phyloP scores from a whole-genome alignment of 2,329 filamentous ascomycete species.

The Monascus ruber region DNA sequence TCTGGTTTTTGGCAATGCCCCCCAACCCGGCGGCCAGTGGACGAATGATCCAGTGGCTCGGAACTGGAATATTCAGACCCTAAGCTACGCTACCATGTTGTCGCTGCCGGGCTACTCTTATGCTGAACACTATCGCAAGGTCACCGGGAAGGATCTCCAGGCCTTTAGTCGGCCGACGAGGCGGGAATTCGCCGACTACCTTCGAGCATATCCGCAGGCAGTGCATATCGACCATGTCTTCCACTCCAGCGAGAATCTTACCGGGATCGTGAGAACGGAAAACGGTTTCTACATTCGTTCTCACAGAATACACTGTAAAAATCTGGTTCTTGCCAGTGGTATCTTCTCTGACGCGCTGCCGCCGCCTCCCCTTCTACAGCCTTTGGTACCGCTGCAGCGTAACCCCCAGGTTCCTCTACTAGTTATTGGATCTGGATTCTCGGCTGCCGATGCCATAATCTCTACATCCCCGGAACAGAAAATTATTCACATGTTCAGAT shows the following conservation, averaged over 20 bases:
- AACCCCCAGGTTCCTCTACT: conserved; percentile 33
- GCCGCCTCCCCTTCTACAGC: conserved; percentile 38
- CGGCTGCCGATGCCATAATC: conserved; percentile 50
- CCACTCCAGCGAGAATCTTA: conserved; percentile 30
- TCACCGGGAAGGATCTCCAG: conserved; percentile 31
- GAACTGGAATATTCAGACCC: conserved; percentile 45
- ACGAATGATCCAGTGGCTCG: conserved; percentile 41
- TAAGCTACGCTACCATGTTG: conserved; percentile 53
- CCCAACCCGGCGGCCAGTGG: conserved; percentile 48
- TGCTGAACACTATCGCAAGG: conserved; percentile 38
- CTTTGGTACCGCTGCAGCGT: conserved; percentile 28
- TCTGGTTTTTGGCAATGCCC: conserved; percentile 42
- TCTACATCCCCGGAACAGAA: conserved; percentile 40
- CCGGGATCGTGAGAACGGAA: conserved; percentile 32
- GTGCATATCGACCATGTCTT: conserved; percentile 42
- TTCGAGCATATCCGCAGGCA: conserved; percentile 41
- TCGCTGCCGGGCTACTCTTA: conserved; percentile 50
- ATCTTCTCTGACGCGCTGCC: conserved; percentile 46
- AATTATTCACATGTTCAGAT: conserved; percentile 50
- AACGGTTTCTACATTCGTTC: conserved; percentile 41
- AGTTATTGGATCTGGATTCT: conserved; percentile 51
- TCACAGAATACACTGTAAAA: conserved; percentile 42
- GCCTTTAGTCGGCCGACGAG: conserved; percentile 46
- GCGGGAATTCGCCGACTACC: conserved; percentile 44
- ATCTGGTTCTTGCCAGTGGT: conserved; percentile 48